Base-by-base conservation (phyloP, 2,329 filamentous ascomycete genomes). In the Seiridium unicorne region DNA sequence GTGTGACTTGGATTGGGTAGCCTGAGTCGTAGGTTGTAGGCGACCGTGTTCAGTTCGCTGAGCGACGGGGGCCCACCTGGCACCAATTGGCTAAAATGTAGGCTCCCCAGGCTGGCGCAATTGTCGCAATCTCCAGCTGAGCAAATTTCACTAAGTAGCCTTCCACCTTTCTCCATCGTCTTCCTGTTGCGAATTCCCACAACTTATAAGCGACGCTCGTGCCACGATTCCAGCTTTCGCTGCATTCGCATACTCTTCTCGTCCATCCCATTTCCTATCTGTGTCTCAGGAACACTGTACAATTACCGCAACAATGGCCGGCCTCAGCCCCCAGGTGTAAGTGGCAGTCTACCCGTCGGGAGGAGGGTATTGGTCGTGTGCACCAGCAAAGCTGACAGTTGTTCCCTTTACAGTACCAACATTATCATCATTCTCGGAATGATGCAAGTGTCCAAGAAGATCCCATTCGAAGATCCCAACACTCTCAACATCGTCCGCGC, bases 381-480 rank as follows among this genome's bases (percentile, higher is more conserved):
- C 44, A 38, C 53, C 36, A 48, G 31, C n/a, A 31, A 34, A 64
- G 60, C 73, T 74, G 61, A 75, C 66, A 59, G 47, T 36, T 34
- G 57, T 31, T 47, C 62, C 60, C 63, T 63, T 58, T 64, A 68
- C 77, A 96, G 93, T 72, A 92, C 91, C 77, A 97, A 97, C 85
- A 84, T 97, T 76, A 83, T 92, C 81, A 93, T 97, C 88, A 93
- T 96, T 81, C 87, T 97, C 69, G 91, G 91, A 74, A 96, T 97
- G 90, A 97, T 98, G 92, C 94, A 97, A 84, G 90, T 96, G 63
- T 91, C 93, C 70, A 98, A 98, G 86, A 92, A 89, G 79, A 88
- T 99, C 63, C 92, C 93, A 54, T 97, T 98, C 72, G 94, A 98
- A 36, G 89, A 98, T 73, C 92, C 84, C 49, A 76, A 78, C 51